Conservation (phyloP, 1,284 basidiomycete genomes). For the Schizophyllum commune region DNA sequence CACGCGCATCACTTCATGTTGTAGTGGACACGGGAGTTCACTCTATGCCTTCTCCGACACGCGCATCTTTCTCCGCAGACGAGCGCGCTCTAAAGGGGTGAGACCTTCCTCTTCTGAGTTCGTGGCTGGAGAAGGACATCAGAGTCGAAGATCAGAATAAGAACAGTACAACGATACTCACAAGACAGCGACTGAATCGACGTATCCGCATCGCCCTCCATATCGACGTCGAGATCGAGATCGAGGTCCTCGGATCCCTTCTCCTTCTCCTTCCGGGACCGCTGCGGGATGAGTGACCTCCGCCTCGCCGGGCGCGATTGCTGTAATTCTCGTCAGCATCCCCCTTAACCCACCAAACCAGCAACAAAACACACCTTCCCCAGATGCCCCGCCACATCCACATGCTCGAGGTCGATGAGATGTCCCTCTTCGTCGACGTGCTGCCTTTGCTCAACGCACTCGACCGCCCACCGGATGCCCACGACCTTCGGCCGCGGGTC, state of each 20-base stretch:
- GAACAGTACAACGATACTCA: not conserved
- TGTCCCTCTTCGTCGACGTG: constrained; percentile 63
- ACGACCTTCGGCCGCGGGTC: constrained; percentile 74
- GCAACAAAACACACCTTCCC: not conserved
- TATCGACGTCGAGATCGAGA: not conserved
- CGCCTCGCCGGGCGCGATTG: not conserved
- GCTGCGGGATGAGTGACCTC: not conserved
- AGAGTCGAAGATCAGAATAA: not conserved
- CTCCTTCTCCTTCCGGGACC: not conserved
- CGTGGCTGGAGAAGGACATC: not conserved
- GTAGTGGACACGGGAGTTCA: too few relatives aligned
- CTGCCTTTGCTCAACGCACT: constrained; percentile 67
- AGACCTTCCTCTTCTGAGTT: constrained; percentile 32
- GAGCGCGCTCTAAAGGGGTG: constrained; percentile 49
- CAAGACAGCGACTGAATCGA: not conserved
- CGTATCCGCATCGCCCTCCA: not conserved
- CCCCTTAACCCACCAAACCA: too few relatives aligned
- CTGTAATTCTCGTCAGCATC: not conserved
- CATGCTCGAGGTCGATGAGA: constrained; percentile 59
- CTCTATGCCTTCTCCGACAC: not conserved
- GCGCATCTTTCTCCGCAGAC: constrained; percentile 23
- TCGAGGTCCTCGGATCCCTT: not conserved
- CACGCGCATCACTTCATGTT: too few relatives aligned
- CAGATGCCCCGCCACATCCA: constrained; percentile 48
- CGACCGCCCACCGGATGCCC: constrained; percentile 88